Conservation (phyloP, 2,329 filamentous ascomycete genomes). For the Phialemoniopsis sp. region DNA sequence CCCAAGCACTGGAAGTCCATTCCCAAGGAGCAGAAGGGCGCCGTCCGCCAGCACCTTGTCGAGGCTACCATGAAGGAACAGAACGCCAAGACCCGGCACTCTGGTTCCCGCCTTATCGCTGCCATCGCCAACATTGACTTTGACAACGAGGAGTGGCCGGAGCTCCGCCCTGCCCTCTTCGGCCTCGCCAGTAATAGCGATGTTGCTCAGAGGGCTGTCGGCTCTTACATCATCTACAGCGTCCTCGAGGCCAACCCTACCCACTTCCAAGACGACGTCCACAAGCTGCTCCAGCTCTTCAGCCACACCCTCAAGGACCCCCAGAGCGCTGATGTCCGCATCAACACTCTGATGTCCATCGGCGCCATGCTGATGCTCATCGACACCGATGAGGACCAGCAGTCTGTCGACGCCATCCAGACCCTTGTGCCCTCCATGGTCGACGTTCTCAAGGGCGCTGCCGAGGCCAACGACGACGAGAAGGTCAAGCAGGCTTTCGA, state of each 20-base stretch:
- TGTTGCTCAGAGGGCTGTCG: constrained; percentile 80
- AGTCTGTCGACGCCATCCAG: constrained; percentile 72
- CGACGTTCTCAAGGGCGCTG: constrained; percentile 77
- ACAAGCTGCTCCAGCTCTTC: constrained; percentile 79
- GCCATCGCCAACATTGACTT: constrained; percentile 84
- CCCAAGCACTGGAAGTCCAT: constrained; percentile 81
- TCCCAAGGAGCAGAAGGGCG: constrained; percentile 69
- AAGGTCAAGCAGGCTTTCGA: constrained; percentile 88
- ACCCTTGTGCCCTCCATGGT: constrained; percentile 84
- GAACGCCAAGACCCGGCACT: constrained; percentile 74
- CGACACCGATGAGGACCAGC: constrained; percentile 76
- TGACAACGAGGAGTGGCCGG: constrained; percentile 78
- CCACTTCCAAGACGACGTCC: constrained; percentile 75
- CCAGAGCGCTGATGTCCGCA: constrained; percentile 84
- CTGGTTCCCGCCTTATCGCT: constrained; percentile 82
- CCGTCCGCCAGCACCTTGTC: constrained; percentile 78
- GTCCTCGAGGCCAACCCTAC: constrained; percentile 85
- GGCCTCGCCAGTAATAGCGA: constrained; percentile 73
- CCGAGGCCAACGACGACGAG: constrained; percentile 79
- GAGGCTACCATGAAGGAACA: constrained; percentile 80
- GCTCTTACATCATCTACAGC: constrained; percentile 88
- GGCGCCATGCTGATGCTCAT: constrained; percentile 84
- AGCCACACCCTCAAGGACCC: constrained; percentile 83
- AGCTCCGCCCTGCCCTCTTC: constrained; percentile 75
- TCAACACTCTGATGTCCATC: constrained; percentile 90